A percentile compares a stretch with the other conserved stretches of the same genome.
These are phyloP conservation scores for Colletotrichum endophyticum DNA, from an alignment of 2,329 filamentous ascomycete genomes.

Conservation along the genomic window DNA sequence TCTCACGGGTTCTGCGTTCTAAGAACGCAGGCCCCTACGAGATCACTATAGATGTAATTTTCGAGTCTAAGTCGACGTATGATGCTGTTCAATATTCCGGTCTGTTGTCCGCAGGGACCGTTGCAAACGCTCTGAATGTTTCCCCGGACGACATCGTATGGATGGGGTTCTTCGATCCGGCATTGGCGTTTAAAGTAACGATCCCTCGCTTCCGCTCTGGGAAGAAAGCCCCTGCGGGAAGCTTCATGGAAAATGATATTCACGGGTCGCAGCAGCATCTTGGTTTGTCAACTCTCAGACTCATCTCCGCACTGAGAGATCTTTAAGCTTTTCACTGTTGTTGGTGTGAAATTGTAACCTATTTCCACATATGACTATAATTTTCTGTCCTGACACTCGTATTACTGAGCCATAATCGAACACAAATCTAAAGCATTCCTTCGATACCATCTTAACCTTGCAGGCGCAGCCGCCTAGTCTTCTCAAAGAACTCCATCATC, in stretches of 20 bases:
- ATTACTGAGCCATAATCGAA: no score
- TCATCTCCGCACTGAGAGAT: no score
- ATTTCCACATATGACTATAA: no score
- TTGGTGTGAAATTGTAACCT: no score
- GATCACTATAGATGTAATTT: slow-evolving; percentile 46
- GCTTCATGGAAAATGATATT: slow-evolving; percentile 10
- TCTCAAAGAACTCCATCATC: background rate
- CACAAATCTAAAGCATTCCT: no score
- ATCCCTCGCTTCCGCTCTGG: slow-evolving; percentile 26
- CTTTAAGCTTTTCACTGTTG: no score
- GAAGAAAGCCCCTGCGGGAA: background rate
- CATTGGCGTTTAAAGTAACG: slow-evolving; percentile 51
- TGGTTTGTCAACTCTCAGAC: background rate
- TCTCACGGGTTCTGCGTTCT: background rate
- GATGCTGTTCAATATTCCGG: slow-evolving; percentile 36
- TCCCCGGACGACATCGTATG: slow-evolving; percentile 33
- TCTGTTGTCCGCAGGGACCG: slow-evolving; percentile 36
- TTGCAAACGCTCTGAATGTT: slow-evolving; percentile 35
- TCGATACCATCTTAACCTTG: no score
- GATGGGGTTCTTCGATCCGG: slow-evolving; percentile 48
- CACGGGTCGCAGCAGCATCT: slow-evolving; percentile 12
- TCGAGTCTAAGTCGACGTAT: slow-evolving; percentile 38
- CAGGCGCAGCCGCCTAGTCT: background rate
- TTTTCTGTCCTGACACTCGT: no score
- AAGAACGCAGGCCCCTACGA: background rate